phyloP scores from a whole-genome alignment of 2,329 filamentous ascomycete species.

The Claviceps sp. region DNA sequence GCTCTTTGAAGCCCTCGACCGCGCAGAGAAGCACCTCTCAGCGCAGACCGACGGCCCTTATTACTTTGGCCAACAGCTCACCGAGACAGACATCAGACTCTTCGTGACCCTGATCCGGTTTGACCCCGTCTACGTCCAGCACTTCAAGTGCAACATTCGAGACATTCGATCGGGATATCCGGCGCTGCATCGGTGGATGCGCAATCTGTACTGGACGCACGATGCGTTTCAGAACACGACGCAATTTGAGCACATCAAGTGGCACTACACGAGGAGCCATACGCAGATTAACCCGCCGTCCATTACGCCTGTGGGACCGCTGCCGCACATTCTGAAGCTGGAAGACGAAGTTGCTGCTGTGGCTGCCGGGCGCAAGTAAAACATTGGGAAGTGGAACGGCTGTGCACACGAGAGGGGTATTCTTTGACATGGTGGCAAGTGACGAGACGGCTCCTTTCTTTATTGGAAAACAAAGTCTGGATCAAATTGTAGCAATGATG shows the following conservation, averaged over 20 bases:
- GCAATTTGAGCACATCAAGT: conserved; percentile 92
- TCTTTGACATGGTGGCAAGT: background rate
- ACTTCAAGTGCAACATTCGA: conserved; percentile 76
- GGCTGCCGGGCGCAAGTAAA: conserved; percentile 18
- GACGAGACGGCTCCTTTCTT: too few relatives aligned
- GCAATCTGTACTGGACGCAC: conserved; percentile 71
- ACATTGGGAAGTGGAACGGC: background rate
- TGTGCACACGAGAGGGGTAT: background rate
- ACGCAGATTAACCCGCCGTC: conserved; percentile 52
- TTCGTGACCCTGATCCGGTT: conserved; percentile 60
- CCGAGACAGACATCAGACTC: conserved; percentile 71
- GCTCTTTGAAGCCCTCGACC: conserved; percentile 67
- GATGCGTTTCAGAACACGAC: conserved; percentile 71
- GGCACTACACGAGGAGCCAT: conserved; percentile 49
- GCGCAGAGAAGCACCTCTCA: conserved; percentile 56
- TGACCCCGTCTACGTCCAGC: conserved; percentile 72
- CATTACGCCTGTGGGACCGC: conserved; percentile 75
- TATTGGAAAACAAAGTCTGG: too few relatives aligned
- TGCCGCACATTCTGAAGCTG: conserved; percentile 66
- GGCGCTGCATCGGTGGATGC: conserved; percentile 65
- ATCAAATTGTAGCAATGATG: too few relatives aligned
- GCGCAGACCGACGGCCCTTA: conserved; percentile 41
- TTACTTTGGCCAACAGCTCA: conserved; percentile 62
- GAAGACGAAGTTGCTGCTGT: conserved; percentile 65
- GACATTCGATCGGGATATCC: conserved; percentile 81